A percentile compares a stretch with the other conserved stretches of the same genome.
Conservation (phyloP, 2,329 filamentous ascomycete species). For the Escovopsis weberi region DNA sequence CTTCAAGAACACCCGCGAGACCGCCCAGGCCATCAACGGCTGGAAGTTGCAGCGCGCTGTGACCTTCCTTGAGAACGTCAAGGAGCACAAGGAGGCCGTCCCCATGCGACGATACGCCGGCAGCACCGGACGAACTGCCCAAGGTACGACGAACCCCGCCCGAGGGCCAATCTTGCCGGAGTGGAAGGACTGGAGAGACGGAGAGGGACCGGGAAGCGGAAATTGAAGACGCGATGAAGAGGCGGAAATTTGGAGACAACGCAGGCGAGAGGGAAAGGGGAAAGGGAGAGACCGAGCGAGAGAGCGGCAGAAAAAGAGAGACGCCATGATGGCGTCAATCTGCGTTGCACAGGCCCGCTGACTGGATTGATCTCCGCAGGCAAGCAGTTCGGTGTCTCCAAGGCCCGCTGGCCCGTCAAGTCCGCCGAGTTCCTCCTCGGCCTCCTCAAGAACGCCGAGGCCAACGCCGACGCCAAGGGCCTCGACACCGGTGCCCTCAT, state of each 20-base stretch:
- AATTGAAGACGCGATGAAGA: not conserved
- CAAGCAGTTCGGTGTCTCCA: slow-evolving; percentile 97
- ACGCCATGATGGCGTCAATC: not conserved
- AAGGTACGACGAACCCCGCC: slow-evolving; percentile 57
- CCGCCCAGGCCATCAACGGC: slow-evolving; percentile 97
- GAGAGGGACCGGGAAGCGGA: not conserved
- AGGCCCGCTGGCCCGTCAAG: slow-evolving; percentile 98
- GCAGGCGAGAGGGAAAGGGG: too few relatives aligned
- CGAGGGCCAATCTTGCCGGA: not conserved
- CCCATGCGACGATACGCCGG: slow-evolving; percentile 97
- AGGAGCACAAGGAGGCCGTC: slow-evolving; percentile 92
- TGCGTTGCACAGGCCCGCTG: slow-evolving; percentile 9
- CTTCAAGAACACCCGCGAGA: slow-evolving; percentile 99
- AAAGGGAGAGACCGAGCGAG: too few relatives aligned
- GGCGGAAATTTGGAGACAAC: not conserved
- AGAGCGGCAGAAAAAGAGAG: not conserved
- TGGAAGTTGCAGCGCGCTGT: slow-evolving; percentile 95
- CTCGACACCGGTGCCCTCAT: slow-evolving; percentile 94
- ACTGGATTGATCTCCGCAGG: slow-evolving; percentile 38
- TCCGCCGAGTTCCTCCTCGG: slow-evolving; percentile 95
- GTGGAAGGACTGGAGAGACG: not conserved
- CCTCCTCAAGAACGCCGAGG: slow-evolving; percentile 94
- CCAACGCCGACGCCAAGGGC: slow-evolving; percentile 93
- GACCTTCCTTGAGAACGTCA: slow-evolving; percentile 95
- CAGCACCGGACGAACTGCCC: slow-evolving; percentile 86